Evolutionary conservation across 257 asterid genomes (phyloP).

Genomic region (Salvia hispanica): DNA sequence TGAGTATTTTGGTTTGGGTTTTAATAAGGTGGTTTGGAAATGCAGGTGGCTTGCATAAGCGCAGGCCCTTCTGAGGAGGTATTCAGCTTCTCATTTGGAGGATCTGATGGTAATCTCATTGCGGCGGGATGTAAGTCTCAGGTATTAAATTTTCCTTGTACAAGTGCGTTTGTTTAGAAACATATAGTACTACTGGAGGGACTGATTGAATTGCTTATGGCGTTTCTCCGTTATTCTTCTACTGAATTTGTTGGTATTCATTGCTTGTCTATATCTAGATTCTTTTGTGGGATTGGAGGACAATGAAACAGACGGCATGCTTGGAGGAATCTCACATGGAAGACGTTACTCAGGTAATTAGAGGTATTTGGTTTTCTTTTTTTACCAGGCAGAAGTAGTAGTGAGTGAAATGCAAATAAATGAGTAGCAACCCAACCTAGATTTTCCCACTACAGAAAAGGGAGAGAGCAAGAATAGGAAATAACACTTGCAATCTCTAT

Average conservation of each 20-base stretch:
- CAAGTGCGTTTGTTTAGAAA: not conserved
- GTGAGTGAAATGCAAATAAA: not conserved
- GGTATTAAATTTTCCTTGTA: constrained; percentile 41
- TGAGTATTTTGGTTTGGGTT: not conserved
- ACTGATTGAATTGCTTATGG: not conserved
- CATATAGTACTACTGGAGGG: not conserved
- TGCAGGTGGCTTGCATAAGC: constrained; percentile 70
- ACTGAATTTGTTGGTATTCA: not conserved
- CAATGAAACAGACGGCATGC: constrained; percentile 68
- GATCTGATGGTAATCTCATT: constrained; percentile 68
- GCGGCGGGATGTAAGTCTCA: constrained; percentile 79
- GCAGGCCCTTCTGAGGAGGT: constrained; percentile 72
- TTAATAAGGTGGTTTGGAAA: constrained; percentile 16
- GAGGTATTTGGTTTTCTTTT: constrained; percentile 10
- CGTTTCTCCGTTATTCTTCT: constrained; percentile 14
- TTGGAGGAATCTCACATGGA: constrained; percentile 92
- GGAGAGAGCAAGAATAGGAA: not conserved
- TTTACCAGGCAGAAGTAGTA: constrained; percentile 8
- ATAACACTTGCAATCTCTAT: not conserved
- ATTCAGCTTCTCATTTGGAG: constrained; percentile 91
- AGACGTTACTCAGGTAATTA: constrained; percentile 89
- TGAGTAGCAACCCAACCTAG: not conserved
- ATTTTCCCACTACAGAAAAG: not conserved
- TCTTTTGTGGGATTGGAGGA: constrained; percentile 90
- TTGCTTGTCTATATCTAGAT: constrained; percentile 44